Evolutionary conservation across 129 eudicot species (phyloP).

Genomic region (Lactuca saligna): DNA sequence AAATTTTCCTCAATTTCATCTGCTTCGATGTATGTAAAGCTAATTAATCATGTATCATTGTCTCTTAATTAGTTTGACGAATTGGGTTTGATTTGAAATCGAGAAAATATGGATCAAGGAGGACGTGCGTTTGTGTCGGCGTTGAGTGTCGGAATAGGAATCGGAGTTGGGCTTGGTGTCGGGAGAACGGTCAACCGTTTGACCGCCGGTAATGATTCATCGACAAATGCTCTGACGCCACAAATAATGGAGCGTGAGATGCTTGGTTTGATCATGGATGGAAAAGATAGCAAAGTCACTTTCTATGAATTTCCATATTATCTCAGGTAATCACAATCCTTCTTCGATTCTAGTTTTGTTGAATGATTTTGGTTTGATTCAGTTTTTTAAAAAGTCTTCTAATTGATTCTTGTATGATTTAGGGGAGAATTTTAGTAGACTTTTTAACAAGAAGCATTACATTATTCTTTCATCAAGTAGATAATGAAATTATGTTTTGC

Average conservation of each 20-base stretch:
- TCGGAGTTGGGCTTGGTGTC: slow-evolving; percentile 87
- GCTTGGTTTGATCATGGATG: slow-evolving; percentile 56
- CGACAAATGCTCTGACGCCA: slow-evolving; percentile 43
- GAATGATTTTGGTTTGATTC: background rate
- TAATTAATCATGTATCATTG: background rate
- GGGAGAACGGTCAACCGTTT: slow-evolving; percentile 72
- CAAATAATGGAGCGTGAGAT: slow-evolving; percentile 75
- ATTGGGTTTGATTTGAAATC: slow-evolving; percentile 23
- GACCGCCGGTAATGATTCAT: slow-evolving; percentile 37
- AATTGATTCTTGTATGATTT: background rate
- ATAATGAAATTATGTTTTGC: background rate
- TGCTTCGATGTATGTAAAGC: background rate
- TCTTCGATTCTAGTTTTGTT: background rate
- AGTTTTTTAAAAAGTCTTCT: too few relatives aligned
- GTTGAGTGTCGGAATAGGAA: slow-evolving; percentile 86
- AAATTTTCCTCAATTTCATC: background rate
- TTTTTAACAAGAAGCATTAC: background rate
- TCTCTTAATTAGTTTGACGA: background rate
- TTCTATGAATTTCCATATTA: slow-evolving; percentile 88
- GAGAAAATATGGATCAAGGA: slow-evolving; percentile 61
- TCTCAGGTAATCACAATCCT: slow-evolving; percentile 53
- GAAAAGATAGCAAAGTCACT: slow-evolving; percentile 70
- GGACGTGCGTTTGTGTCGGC: slow-evolving; percentile 71
- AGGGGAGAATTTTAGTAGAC: background rate
- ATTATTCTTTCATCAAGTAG: background rate